phyloP scores from a whole-genome alignment of 192 early-diverging fungal species.

The Podila horticola region DNA sequence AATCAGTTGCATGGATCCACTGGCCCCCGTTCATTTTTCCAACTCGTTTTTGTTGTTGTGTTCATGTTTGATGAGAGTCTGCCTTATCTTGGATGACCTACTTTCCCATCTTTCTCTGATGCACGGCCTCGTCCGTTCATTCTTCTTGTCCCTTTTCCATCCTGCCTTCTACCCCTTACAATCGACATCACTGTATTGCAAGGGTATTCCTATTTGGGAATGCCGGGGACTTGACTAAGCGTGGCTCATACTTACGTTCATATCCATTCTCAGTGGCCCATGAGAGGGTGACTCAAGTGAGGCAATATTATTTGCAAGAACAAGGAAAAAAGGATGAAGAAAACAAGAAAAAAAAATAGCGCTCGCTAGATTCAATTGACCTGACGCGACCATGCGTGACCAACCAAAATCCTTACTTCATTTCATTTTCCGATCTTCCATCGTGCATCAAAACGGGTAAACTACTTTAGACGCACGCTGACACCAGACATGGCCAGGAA shows the following conservation, averaged over 20 bases:
- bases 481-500: constrained; percentile 77
- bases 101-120: no score
- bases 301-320: no score
- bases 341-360: no score
- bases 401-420: not conserved
- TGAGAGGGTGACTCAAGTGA: not conserved
- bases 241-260: not conserved
- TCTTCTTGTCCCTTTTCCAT: not conserved
- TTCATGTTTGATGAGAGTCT: no score
- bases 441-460: not conserved
- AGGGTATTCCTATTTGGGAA: constrained; percentile 33
- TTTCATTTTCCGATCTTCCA: not conserved
- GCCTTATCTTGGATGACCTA: no score
- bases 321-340: no score
- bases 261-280: no score
- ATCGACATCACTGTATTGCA: not conserved
- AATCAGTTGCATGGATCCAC: no score
- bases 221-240: not conserved
- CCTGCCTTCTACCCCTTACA: not conserved
- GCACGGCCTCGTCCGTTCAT: no score
- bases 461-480: constrained; percentile 62
- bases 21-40: no score
- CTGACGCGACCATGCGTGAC: not conserved
- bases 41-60: no score
- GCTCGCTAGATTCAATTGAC: no score